Base-by-base conservation (phyloP, 2,329 filamentous ascomycete species). In the Cladorrhinum sp. region DNA sequence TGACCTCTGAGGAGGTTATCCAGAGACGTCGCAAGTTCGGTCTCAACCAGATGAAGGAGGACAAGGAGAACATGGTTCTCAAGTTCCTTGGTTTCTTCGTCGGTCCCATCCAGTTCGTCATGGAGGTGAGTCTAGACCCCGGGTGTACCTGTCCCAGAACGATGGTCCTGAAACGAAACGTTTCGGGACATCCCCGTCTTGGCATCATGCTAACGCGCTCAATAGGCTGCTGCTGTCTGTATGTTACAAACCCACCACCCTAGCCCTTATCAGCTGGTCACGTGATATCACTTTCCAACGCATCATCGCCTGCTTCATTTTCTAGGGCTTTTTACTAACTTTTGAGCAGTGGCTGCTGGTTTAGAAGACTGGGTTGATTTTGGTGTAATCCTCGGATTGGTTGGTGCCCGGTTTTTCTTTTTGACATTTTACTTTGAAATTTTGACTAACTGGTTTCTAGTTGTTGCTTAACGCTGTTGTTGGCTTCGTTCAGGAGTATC, bases 341-440 rank as follows among this genome's bases (percentile, higher is more conserved):
- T 58, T 66, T 63, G 16, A 52, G 81, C 93, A 71, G 83, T 96
- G 62, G 91, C 92, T 73, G 90, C 89, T 64, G 90, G 90, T 86
- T 85, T 96, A 48, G 77, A 90, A 76, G 90, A 95, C 71, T 96
- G 92, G 92, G 89, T 96, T 66, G 92, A 96, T 80, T 94, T 96
- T 72, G 92, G 91, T 82, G 91, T 96, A 72, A 96, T 96, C 68
- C 92, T 89, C 75, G 91, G 80, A 72, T 82, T 96, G 55, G n/a
- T n/a, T n/a, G n/a, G n/a, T n/a, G n/a, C n/a, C n/a, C n/a, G n/a
- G n/a, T n/a, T n/a, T n/a, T n/a, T n/a, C n/a, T n/a, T n/a, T n/a
- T n/a, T n/a, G n/a, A n/a, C n/a, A n/a, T n/a, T n/a, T n/a, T n/a
- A n/a, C n/a, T n/a, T n/a, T n/a, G n/a, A n/a, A n/a, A n/a, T n/a